phyloP scores from a whole-genome alignment of 805 yeast genomes.

The Zygoascus ofunaensis region DNA sequence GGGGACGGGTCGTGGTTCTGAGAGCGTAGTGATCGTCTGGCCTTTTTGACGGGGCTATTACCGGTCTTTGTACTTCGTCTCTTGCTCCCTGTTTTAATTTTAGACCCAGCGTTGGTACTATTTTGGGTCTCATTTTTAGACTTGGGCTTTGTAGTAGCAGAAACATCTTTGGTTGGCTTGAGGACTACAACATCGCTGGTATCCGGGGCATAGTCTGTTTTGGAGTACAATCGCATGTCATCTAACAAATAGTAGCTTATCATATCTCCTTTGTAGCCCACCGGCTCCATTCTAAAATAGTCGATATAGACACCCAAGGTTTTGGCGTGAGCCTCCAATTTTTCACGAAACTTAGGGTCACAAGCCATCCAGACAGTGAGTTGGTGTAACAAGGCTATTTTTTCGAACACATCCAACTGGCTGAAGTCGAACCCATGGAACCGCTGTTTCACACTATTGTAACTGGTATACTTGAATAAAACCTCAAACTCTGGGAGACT shows the following conservation, averaged over 20 bases:
- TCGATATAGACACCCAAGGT: slow-evolving; percentile 8
- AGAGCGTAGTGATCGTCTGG: slow-evolving; percentile 2
- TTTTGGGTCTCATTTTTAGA: slow-evolving; percentile 1
- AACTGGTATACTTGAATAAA: slow-evolving; percentile 2
- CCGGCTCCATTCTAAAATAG: slow-evolving; percentile 23
- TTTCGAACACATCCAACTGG: slow-evolving; percentile 11
- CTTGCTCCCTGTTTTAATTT: slow-evolving; percentile 1
- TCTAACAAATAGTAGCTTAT: slow-evolving; percentile 28
- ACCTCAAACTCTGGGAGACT: slow-evolving; percentile 5
- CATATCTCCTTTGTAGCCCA: slow-evolving; percentile 23
- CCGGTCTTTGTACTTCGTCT: background rate
- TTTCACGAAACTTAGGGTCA: slow-evolving; percentile 15
- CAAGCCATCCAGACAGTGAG: slow-evolving; percentile 16
- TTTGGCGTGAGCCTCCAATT: slow-evolving; percentile 7
- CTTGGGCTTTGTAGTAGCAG: slow-evolving; percentile 1
- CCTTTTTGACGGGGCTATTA: background rate
- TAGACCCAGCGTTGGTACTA: background rate
- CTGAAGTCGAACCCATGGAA: slow-evolving; percentile 6
- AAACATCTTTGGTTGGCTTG: background rate
- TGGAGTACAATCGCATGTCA: slow-evolving; percentile 28
- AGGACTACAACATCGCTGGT: slow-evolving; percentile 11
- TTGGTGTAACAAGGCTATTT: slow-evolving; percentile 14
- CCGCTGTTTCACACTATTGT: slow-evolving; percentile 6
- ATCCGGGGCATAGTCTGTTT: slow-evolving; percentile 12
- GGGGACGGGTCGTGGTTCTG: background rate